Evolutionary conservation across 1,284 basidiomycete genomes (phyloP).

Genomic region (Moesziomyces aphidis): DNA sequence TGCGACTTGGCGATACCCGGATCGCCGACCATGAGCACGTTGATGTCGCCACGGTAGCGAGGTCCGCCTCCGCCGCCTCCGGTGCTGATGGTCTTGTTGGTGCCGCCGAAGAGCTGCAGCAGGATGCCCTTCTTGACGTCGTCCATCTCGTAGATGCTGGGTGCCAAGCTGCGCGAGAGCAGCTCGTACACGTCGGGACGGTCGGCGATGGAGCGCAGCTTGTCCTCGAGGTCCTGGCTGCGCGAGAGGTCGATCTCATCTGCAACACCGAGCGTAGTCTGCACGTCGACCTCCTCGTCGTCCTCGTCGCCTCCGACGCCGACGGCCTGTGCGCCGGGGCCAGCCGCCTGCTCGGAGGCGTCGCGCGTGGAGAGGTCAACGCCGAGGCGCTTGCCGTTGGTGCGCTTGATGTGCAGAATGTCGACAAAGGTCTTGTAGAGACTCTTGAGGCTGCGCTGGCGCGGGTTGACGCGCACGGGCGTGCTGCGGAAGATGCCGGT

Average conservation of each 20-base stretch:
- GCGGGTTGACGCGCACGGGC: slow-evolving; percentile 91
- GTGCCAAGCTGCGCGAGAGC: slow-evolving; percentile 86
- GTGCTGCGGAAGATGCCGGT: slow-evolving; percentile 95
- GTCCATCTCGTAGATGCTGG: slow-evolving; percentile 97
- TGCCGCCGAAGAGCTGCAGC: slow-evolving; percentile 94
- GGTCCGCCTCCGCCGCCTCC: slow-evolving; percentile 96
- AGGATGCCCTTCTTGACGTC: slow-evolving; percentile 99
- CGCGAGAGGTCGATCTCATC: slow-evolving; percentile 34
- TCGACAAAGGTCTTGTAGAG: slow-evolving; percentile 98
- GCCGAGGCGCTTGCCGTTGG: slow-evolving; percentile 77
- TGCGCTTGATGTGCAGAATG: slow-evolving; percentile 89
- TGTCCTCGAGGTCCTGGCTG: slow-evolving; percentile 72
- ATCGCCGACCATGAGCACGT: slow-evolving; percentile 95
- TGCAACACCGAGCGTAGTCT: slow-evolving; percentile 23
- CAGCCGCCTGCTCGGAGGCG: slow-evolving; percentile 61
- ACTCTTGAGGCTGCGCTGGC: slow-evolving; percentile 90
- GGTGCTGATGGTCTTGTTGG: slow-evolving; percentile 91
- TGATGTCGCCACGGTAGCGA: slow-evolving; percentile 96
- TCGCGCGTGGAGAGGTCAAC: slow-evolving; percentile 84
- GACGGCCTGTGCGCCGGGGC: slow-evolving; percentile 74
- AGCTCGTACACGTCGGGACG: slow-evolving; percentile 88
- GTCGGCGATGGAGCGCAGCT: slow-evolving; percentile 78
- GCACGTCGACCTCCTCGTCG: slow-evolving; percentile 58
- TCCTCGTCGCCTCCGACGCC: slow-evolving; percentile 85
- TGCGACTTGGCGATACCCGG: slow-evolving; percentile 98